Percentiles rank a stretch among this genome's conserved stretches.
Evolutionary conservation across 83 land plant genomes (phyloP).

Genomic region (Diphasiastrum complanatum): DNA sequence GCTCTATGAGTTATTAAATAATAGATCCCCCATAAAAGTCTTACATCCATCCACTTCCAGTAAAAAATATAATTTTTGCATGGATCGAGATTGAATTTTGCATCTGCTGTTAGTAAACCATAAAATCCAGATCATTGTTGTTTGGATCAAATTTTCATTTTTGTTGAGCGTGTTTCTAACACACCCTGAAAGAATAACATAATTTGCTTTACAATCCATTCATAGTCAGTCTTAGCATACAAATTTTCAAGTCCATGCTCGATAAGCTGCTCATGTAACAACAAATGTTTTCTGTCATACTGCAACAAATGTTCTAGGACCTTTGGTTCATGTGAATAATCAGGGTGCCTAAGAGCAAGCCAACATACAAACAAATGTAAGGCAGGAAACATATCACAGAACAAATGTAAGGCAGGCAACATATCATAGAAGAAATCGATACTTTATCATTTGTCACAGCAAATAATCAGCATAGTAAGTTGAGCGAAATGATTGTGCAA

Average conservation of each 20-base stretch:
- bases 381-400: background rate
- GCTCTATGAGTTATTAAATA: too few species aligned
- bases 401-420: background rate
- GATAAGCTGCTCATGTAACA: conserved; percentile 32
- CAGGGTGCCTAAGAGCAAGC: conserved; percentile 27
- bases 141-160: too few species aligned
- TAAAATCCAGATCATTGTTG: too few species aligned
- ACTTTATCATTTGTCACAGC: too few species aligned
- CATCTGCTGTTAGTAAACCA: too few species aligned
- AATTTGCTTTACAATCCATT: conserved; percentile 28
- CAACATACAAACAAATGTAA: background rate
- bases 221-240: conserved; percentile 23
- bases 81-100: too few species aligned
- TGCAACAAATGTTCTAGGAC: conserved; percentile 27
- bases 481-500: background rate
- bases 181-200: conserved; percentile 21
- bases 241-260: conserved; percentile 27
- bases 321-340: conserved; percentile 26
- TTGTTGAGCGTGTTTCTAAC: conserved; percentile 12
- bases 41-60: too few species aligned
- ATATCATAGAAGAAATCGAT: background rate
- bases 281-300: conserved; percentile 29
- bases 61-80: too few species aligned
- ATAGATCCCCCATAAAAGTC: too few species aligned
- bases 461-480: too few species aligned